Conservation (phyloP, 2,329 filamentous ascomycete genomes). For the Teratosphaeria gauchensis region DNA sequence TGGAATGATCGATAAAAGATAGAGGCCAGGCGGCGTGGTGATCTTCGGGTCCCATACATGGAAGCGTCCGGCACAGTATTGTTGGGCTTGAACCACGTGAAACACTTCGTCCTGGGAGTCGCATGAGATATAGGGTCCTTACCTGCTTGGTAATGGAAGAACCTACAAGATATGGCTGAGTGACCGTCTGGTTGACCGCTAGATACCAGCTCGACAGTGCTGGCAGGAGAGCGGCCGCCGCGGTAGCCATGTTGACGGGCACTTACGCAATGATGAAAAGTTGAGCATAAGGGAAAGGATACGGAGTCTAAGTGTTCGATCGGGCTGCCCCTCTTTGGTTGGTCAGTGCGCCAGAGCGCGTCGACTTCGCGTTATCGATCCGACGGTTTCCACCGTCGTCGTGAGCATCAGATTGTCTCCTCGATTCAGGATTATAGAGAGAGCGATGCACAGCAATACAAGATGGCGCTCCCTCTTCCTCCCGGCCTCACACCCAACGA, state of each 20-base stretch:
- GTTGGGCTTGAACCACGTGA: conserved; percentile 83
- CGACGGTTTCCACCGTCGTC: too few relatives aligned
- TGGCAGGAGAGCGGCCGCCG: conserved; percentile 11
- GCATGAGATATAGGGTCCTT: conserved; percentile 14
- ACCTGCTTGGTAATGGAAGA: conserved; percentile 5
- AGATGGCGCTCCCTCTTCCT: conserved; percentile 53
- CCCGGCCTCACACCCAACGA: conserved; percentile 71
- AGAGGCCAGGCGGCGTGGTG: conserved; percentile 83
- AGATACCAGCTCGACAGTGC: conserved; percentile 21
- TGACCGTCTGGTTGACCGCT: conserved; percentile 39
- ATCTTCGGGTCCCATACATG: conserved; percentile 89
- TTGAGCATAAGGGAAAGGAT: not conserved
- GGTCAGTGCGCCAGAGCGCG: not conserved
- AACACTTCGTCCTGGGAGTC: conserved; percentile 66
- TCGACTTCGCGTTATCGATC: not conserved
- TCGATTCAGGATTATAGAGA: not conserved
- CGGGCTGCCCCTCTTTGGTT: not conserved
- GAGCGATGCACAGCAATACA: conserved; percentile 9
- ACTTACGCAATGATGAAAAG: not conserved
- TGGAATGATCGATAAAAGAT: conserved; percentile 22
- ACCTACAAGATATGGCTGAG: conserved; percentile 50
- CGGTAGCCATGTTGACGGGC: conserved; percentile 11
- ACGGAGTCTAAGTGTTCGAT: not conserved
- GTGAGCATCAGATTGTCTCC: not conserved
- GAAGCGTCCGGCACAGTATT: conserved; percentile 69